Evolutionary conservation across 1,284 basidiomycete species (phyloP), one percentile per base, ranked within the genome.

Genomic region (Ganoderma lingzhi): DNA sequence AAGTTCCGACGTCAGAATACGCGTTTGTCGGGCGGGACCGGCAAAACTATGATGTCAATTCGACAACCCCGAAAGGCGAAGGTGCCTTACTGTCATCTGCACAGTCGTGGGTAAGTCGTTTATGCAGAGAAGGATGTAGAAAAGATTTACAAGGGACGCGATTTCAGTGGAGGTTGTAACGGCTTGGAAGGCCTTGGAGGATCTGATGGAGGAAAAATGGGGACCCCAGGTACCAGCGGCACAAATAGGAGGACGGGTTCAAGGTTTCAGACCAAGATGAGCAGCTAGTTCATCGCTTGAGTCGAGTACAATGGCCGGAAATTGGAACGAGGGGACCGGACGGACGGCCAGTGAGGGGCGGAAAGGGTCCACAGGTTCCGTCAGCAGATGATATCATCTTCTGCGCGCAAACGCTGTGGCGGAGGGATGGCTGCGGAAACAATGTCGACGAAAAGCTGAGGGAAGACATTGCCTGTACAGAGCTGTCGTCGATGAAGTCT

Each of bases 1-100:
- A 15, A 61, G 23, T 28, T 39, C n/a, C 39, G 37, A 42, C 23
- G 59, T 61, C 32, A n/a, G 45, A 48, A 23, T 19, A 35, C 48
- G 60, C 60, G 60, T 62, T 55, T n/a, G 65, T 62, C 60, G 51
- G 60, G 55, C 65, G 59, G 59, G 35, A 39, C 23, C 65, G 62
- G 39, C 61, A n/a, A 10, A 39, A 45, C 6, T 41, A 19, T 23
- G 9, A 23, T 23, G 30, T 41, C n/a, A 60, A 60, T 19, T 39
- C 23, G 23, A 53, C 48, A n/a, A 28, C 48, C 48, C 12, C 48
- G 23, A 53, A 60, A 19, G n/a, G 35, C 19, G 58, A 37, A 17
- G 12, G 23, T 37, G 37, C 23, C 30, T 32, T 35, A 1, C 15
- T 30, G 32, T 56, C 53, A 56, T 32, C 53, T 56, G 28, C 32